phyloP scores from a whole-genome alignment of 495 filamentous ascomycete genomes.

The Annulohypoxylon bovei region DNA sequence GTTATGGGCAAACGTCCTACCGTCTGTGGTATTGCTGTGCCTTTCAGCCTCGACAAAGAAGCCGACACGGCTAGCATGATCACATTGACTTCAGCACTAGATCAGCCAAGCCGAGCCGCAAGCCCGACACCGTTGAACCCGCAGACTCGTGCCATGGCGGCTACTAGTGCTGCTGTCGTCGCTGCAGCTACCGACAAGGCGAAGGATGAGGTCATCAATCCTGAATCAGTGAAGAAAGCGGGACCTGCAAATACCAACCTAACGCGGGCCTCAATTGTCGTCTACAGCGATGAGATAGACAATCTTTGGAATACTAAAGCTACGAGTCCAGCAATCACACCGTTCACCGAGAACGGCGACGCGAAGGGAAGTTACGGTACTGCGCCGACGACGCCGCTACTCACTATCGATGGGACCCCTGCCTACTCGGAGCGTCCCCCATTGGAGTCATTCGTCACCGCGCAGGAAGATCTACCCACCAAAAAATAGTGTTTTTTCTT shows the following conservation, averaged over 20 bases:
- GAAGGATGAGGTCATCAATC: constrained; percentile 24
- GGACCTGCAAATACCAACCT: background rate
- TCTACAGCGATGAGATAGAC: background rate
- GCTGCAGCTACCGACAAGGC: constrained; percentile 14
- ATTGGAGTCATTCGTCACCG: constrained; percentile 57
- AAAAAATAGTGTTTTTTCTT: constrained; percentile 10
- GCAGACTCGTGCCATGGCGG: constrained; percentile 5
- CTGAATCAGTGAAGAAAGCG: constrained; percentile 5
- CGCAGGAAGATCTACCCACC: constrained; percentile 47
- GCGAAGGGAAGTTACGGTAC: constrained; percentile 1
- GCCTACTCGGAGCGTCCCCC: constrained; percentile 40
- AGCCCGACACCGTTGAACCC: constrained; percentile 39
- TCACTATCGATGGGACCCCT: background rate
- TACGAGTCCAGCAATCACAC: background rate
- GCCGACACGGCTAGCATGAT: constrained; percentile 65
- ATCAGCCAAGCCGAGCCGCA: constrained; percentile 36
- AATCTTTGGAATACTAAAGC: background rate
- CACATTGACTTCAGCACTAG: constrained; percentile 54
- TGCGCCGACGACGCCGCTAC: constrained; percentile 8
- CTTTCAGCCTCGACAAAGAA: constrained; percentile 61
- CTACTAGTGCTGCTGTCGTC: constrained; percentile 22
- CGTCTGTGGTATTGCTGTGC: constrained; percentile 60
- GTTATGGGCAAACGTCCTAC: constrained; percentile 59
- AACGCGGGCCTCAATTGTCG: background rate
- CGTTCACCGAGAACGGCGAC: background rate